Percentiles rank a stretch among this genome's conserved stretches.
These are phyloP conservation scores for Cairneyella variabilis DNA, from an alignment of 495 filamentous ascomycete genomes.

Conservation along the genomic window DNA sequence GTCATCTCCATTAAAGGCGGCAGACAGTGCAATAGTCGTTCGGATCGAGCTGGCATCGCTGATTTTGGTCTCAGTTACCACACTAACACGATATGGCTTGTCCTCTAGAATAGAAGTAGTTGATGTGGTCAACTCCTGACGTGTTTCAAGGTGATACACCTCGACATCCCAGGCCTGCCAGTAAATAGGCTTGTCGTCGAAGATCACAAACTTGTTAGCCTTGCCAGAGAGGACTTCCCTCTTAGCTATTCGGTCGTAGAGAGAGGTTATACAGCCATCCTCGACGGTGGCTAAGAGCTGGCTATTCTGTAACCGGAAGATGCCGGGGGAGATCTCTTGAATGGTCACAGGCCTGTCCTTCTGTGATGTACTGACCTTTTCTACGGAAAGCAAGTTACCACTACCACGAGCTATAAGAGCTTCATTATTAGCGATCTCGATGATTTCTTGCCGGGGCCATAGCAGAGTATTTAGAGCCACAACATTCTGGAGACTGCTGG, in stretches of 20 bases:
- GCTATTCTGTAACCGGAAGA: conserved; percentile 58
- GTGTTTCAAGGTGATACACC: conserved; percentile 89
- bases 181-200: conserved; percentile 96
- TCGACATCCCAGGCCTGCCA: conserved; percentile 99
- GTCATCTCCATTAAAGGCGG: conserved; percentile 54
- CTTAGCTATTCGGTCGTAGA: conserved; percentile 53
- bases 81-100: conserved; percentile 67
- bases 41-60: conserved; percentile 82
- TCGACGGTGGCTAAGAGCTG: conserved; percentile 54
- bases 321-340: conserved; percentile 46
- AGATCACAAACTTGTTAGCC: conserved; percentile 81
- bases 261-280: conserved; percentile 60
- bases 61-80: conserved; percentile 80
- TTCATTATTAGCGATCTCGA: conserved; percentile 38
- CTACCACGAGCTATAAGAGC: conserved; percentile 3
- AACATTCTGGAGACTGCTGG: conserved; percentile 21
- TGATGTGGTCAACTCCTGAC: conserved; percentile 63
- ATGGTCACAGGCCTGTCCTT: conserved; percentile 29
- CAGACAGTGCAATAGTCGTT: conserved; percentile 76
- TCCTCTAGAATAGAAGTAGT: conserved; percentile 65
- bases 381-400: conserved; percentile 2
- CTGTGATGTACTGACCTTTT: conserved; percentile 1
- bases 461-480: conserved; percentile 60
- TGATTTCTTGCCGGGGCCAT: conserved; percentile 57
- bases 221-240: conserved; percentile 63